These are phyloP conservation scores for Schizochytrium sp. DNA, from an alignment of 108 stramenopile species.

Conservation along the genomic window DNA sequence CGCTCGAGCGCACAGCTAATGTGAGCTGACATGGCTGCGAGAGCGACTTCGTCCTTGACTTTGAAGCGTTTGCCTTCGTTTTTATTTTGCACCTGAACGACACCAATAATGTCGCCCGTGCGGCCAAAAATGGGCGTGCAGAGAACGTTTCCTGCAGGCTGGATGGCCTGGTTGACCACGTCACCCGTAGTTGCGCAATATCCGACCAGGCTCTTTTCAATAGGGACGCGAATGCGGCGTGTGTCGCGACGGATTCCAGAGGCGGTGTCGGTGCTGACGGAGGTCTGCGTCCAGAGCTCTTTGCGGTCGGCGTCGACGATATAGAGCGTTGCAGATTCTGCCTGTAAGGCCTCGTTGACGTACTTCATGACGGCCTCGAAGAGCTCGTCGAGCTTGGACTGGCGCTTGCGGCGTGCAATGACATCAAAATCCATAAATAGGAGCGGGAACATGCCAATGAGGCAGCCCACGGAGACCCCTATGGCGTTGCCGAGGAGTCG, in stretches of 20 bases:
- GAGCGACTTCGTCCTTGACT: not conserved
- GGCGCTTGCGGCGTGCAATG: not conserved
- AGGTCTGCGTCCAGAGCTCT: not conserved
- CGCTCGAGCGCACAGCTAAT: constrained; percentile 4
- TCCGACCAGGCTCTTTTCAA: not conserved
- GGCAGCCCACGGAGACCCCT: constrained; percentile 80
- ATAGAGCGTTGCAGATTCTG: not conserved
- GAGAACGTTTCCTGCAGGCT: not conserved
- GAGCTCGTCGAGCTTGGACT: not conserved
- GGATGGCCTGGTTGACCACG: not conserved
- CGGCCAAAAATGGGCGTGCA: constrained; percentile 7
- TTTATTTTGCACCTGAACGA: not conserved
- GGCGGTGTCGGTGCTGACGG: not conserved
- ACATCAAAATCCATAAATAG: constrained; percentile 70
- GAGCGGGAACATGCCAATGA: constrained; percentile 90
- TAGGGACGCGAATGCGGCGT: not conserved
- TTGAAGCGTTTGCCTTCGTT: not conserved
- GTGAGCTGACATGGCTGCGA: not conserved
- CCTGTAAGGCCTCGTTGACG: not conserved
- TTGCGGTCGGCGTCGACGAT: not conserved
- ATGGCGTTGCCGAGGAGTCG: constrained; percentile 66
- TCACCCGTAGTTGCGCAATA: not conserved
- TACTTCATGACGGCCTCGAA: not conserved
- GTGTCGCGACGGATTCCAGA: not conserved
- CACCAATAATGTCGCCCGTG: not conserved